A percentile compares a stretch with the other conserved stretches of the same genome.
phyloP scores from a whole-genome alignment of 345 rosid species.

The Hibiscus syriacus region DNA sequence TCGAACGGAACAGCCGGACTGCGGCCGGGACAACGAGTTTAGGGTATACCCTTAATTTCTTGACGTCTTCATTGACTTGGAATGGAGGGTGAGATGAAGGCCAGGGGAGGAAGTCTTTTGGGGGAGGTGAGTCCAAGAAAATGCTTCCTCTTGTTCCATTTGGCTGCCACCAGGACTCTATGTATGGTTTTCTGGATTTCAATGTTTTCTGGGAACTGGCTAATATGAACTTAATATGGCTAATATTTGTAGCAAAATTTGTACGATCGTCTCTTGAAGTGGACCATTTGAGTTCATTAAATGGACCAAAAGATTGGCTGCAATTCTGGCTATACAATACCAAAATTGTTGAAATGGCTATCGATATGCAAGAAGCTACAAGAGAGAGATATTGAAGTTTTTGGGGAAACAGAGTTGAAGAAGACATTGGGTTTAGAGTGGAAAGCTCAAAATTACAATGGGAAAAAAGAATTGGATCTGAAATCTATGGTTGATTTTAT shows the following conservation, averaged over 20 bases:
- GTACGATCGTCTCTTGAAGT: neutral
- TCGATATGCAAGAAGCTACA: conserved; percentile 11
- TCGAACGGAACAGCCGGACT: conserved; percentile 35
- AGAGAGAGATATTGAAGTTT: conserved; percentile 5
- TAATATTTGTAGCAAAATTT: conserved; percentile 28
- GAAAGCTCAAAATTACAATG: neutral
- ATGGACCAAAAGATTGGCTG: neutral
- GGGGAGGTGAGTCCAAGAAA: conserved; percentile 31
- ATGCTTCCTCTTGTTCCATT: conserved; percentile 46
- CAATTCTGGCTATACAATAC: conserved; percentile 9
- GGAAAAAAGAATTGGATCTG: neutral
- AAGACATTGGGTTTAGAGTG: conserved; percentile 2
- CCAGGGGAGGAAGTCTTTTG: conserved; percentile 36
- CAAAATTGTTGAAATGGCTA: conserved; percentile 19
- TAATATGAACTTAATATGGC: conserved; percentile 42
- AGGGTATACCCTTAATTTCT: conserved; percentile 19
- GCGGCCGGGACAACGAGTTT: conserved; percentile 21
- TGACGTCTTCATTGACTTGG: too few species aligned
- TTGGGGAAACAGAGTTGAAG: neutral
- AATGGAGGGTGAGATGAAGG: conserved; percentile 43
- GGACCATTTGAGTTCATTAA: conserved; percentile 7
- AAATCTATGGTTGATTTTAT: neutral
- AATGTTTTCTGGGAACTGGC: too few species aligned
- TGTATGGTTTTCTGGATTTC: conserved; percentile 35
- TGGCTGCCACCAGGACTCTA: conserved; percentile 64